Evolutionary conservation across 139 green algal genomes (phyloP), one percentile per base, ranked within the genome.

Genomic region (Limnomonas spitsbergensis): DNA sequence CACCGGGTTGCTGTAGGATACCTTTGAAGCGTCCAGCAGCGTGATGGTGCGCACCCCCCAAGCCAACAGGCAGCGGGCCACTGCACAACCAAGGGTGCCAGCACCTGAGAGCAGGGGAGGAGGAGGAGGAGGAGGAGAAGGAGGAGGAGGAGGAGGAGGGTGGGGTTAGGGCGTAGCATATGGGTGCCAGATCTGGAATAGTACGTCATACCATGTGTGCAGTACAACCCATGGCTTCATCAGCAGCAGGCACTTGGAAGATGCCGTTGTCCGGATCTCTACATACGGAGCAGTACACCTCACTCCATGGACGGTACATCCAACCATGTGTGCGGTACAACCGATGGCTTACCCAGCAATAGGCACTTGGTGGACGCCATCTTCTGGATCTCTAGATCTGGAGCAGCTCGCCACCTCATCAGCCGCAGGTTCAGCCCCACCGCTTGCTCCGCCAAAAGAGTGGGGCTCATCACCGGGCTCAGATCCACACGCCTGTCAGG

Each of bases 381-480:
- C n/a, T 54, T 26, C 0, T 79, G 78, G 0, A 91, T 82, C 76
- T 98, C 87, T 7, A 99, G 84, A 1, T 77, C 66, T 0, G 94
- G 93, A 29, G 89, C 90, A 6, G 95, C 91, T 3, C 96, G 87
- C 96, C 96, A 99, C 34, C 90, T 85, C 96, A 99, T 99, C 14
- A 99, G 90, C 4, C 90, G 88, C 69, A 99, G 86, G 90, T 99
- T 99, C 20, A 99, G 90, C 68, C 96, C 87, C 35, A 98, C 90
- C 29, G 84, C 83, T 56, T 91, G 74, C 39, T 86, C 77, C 4
- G 93, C 90, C 66, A 94, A 80, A 37, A 75, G 69, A 31, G 61
- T 54, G 0, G 94, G 92, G 80, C 97, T 93, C 85, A 98, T 90
- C 0, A 85, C 47, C 1, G 86, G 40, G 1, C 68, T 82, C 38